A percentile compares a stretch with the other conserved stretches of the same genome.
These are phyloP conservation scores for Brassica hybrid DNA, from an alignment of 441 rosid genomes.

Conservation along the genomic window DNA sequence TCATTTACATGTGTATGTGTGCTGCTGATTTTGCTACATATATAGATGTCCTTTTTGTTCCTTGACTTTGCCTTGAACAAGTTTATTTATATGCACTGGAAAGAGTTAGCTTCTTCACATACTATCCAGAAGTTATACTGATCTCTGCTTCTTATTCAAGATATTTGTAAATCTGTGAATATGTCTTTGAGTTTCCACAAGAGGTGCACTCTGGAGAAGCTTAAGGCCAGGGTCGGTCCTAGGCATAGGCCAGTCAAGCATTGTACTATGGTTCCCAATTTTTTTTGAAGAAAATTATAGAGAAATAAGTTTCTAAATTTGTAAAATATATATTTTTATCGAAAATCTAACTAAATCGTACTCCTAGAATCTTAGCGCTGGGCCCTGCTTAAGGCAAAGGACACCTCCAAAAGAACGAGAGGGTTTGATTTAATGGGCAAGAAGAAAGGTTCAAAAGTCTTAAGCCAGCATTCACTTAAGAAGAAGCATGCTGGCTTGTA, in stretches of 20 bases:
- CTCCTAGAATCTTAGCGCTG: no score
- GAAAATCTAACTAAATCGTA: no score
- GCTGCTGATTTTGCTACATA: background rate
- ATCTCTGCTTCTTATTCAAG: slow-evolving; percentile 13
- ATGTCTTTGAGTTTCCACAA: background rate
- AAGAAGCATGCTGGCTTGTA: background rate
- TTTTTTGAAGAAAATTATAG: no score
- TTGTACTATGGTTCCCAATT: no score
- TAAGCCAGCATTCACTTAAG: background rate
- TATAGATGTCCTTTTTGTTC: slow-evolving; percentile 16
- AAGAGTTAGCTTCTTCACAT: background rate
- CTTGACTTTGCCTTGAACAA: background rate
- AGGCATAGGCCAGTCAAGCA: no score
- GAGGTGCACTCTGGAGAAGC: background rate
- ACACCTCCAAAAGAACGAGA: background rate
- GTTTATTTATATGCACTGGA: background rate
- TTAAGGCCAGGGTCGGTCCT: background rate
- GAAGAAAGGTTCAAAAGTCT: background rate
- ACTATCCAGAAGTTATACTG: slow-evolving; percentile 4
- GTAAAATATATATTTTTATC: no score
- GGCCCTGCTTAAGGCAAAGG: no score
- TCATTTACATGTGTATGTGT: slow-evolving; percentile 18
- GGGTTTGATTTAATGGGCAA: background rate
- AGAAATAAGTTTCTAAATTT: no score
- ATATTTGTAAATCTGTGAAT: background rate